Conservation (phyloP, 257 asterid species). For the Schizonepeta tenuifolia region DNA sequence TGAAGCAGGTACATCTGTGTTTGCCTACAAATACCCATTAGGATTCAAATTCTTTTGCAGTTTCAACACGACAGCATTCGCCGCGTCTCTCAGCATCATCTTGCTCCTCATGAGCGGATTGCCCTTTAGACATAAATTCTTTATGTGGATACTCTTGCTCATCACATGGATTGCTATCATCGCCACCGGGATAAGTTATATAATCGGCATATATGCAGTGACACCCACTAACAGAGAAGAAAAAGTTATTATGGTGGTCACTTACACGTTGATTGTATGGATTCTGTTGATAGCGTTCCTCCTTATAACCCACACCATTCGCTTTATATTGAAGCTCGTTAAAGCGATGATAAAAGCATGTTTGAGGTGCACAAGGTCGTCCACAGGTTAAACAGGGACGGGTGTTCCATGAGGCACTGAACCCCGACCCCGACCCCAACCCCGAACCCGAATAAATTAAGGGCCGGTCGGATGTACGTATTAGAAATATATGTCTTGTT, state of each 20-base stretch:
- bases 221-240: not conserved
- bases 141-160: constrained; percentile 6
- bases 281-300: not conserved
- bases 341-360: not conserved
- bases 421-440: too few species aligned
- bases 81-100: constrained; percentile 22
- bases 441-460: too few species aligned
- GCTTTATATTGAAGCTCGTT: constrained; percentile 31
- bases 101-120: constrained; percentile 15
- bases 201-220: too few species aligned
- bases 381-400: too few species aligned
- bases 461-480: too few species aligned
- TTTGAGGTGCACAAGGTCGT: too few species aligned
- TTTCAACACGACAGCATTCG: constrained; percentile 17
- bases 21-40: not conserved
- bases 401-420: too few species aligned
- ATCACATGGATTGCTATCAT: not conserved
- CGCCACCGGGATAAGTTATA: too few species aligned
- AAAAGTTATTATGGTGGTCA: too few species aligned
- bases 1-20: too few species aligned
- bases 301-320: not conserved
- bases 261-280: not conserved
- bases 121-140: constrained; percentile 40
- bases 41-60: not conserved
- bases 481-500: too few species aligned